Percentiles rank a stretch among this genome's conserved stretches.
These are phyloP conservation scores for Scytalidium sp. DNA, from an alignment of 2,329 filamentous ascomycete genomes.

Conservation along the genomic window DNA sequence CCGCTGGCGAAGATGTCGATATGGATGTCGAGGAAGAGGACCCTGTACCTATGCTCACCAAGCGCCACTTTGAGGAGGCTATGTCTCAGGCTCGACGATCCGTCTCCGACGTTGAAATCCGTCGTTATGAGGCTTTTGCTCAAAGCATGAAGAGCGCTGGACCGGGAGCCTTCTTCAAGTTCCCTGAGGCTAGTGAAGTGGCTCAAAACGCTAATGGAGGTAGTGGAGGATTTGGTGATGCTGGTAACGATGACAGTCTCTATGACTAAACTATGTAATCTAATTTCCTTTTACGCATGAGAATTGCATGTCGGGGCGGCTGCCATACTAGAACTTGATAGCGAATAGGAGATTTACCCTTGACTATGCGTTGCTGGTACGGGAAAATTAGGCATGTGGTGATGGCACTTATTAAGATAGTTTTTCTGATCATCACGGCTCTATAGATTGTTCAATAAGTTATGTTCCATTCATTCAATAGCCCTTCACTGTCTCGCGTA, in stretches of 20 bases:
- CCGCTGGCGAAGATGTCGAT: slow-evolving; percentile 73
- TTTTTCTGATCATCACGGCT: not conserved
- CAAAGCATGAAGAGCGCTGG: slow-evolving; percentile 99
- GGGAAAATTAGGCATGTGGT: not conserved
- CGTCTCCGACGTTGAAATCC: slow-evolving; percentile 94
- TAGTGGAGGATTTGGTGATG: slow-evolving; percentile 72
- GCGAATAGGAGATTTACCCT: slow-evolving; percentile 1
- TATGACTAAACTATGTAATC: slow-evolving; percentile 69
- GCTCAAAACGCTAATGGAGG: slow-evolving; percentile 65
- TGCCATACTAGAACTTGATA: slow-evolving; percentile 2
- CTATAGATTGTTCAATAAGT: slow-evolving; percentile 21
- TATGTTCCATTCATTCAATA: slow-evolving; percentile 6
- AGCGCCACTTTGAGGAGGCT: slow-evolving; percentile 96
- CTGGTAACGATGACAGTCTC: slow-evolving; percentile 92
- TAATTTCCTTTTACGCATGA: slow-evolving; percentile 19
- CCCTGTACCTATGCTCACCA: slow-evolving; percentile 92
- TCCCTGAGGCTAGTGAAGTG: slow-evolving; percentile 65
- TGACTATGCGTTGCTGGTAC: not conserved
- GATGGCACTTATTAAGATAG: not conserved
- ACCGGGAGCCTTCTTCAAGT: slow-evolving; percentile 96
- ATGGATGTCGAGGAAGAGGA: slow-evolving; percentile 86
- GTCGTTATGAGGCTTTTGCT: slow-evolving; percentile 96
- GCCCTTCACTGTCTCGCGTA: not conserved
- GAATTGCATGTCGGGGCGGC: slow-evolving; percentile 3
- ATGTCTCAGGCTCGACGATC: slow-evolving; percentile 94